phyloP scores from a whole-genome alignment of 148 eudicot genomes.

The Pouteria glomerata region DNA sequence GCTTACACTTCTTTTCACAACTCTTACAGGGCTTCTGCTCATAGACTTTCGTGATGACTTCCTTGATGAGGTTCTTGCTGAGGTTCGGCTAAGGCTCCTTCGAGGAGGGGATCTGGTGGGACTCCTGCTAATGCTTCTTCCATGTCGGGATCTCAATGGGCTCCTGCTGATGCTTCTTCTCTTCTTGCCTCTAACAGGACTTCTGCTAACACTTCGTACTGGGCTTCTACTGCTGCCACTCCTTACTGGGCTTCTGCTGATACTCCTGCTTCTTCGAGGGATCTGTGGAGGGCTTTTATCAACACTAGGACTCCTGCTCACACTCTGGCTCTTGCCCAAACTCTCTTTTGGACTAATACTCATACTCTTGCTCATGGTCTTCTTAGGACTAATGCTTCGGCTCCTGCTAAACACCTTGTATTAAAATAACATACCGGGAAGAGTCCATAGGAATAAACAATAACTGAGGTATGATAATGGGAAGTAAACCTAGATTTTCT shows the following conservation, averaged over 20 bases:
- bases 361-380: slow-evolving; percentile 59
- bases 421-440: slow-evolving; percentile 25
- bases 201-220: slow-evolving; percentile 36
- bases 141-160: slow-evolving; percentile 27
- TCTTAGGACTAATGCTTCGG: slow-evolving; percentile 55
- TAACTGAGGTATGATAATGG: slow-evolving; percentile 12
- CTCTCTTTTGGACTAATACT: slow-evolving; percentile 58
- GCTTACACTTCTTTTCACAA: slow-evolving; percentile 47
- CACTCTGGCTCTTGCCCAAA: slow-evolving; percentile 44
- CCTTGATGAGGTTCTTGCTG: slow-evolving; percentile 49
- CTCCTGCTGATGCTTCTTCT: slow-evolving; percentile 42
- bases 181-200: slow-evolving; percentile 33
- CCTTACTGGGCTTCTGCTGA: slow-evolving; percentile 46
- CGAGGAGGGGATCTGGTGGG: slow-evolving; percentile 46
- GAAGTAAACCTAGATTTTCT: slow-evolving; percentile 60
- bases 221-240: slow-evolving; percentile 48
- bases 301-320: slow-evolving; percentile 54
- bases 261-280: slow-evolving; percentile 33
- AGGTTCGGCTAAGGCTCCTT: slow-evolving; percentile 48
- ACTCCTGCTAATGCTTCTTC: slow-evolving; percentile 40
- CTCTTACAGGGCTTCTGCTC: slow-evolving; percentile 54
- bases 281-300: slow-evolving; percentile 35
- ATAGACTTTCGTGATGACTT: slow-evolving; percentile 45
- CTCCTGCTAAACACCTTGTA: slow-evolving; percentile 60
- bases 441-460: slow-evolving; percentile 22